phyloP scores from a whole-genome alignment of 148 eudicot genomes.

The Persicaria tinctoria region DNA sequence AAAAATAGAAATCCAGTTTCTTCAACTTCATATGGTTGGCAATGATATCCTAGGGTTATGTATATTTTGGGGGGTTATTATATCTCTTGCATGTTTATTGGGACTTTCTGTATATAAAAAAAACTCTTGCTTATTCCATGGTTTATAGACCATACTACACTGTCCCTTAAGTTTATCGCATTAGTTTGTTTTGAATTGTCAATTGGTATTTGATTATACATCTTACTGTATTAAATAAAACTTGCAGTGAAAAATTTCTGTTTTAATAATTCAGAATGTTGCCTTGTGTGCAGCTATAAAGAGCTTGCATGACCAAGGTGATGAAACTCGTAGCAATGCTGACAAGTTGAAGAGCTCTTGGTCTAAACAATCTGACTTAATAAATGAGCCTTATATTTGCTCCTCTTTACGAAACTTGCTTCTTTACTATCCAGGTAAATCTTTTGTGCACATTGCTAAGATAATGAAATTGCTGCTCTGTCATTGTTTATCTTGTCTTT shows the following conservation, averaged over 20 bases:
- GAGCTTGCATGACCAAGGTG: constrained; percentile 36
- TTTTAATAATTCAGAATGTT: neutral
- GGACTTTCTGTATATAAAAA: neutral
- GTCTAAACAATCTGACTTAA: constrained; percentile 48
- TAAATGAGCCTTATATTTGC: constrained; percentile 53
- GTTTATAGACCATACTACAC: neutral
- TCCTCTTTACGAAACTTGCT: constrained; percentile 55
- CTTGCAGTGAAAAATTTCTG: neutral
- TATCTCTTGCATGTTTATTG: neutral
- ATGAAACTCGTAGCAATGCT: constrained; percentile 22
- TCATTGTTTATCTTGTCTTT: constrained; percentile 1
- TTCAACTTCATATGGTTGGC: neutral
- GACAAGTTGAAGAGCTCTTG: constrained; percentile 50
- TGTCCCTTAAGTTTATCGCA: neutral
- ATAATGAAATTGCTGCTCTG: neutral
- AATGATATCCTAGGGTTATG: neutral
- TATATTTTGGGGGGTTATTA: neutral
- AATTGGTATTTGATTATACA: neutral
- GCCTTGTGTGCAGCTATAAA: constrained; percentile 46
- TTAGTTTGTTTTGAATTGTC: neutral
- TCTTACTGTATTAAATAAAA: too few species aligned
- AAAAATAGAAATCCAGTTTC: neutral
- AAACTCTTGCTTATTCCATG: neutral
- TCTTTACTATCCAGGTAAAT: constrained; percentile 69
- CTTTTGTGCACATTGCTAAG: constrained; percentile 13